These are phyloP conservation scores for Hypoxylon subgilvum DNA, from an alignment of 495 filamentous ascomycete genomes.

Conservation along the genomic window DNA sequence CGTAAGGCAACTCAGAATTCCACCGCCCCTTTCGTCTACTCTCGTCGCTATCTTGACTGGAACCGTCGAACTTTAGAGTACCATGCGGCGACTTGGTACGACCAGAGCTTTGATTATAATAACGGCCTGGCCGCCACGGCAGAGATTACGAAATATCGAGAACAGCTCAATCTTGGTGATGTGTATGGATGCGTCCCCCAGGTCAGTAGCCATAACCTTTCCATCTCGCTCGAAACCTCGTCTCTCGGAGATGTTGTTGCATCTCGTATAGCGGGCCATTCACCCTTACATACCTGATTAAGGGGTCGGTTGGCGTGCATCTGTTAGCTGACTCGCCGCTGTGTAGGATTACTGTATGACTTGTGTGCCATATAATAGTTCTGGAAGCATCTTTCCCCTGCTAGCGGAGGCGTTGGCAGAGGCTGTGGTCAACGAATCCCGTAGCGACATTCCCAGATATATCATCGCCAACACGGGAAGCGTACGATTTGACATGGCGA, in stretches of 20 bases:
- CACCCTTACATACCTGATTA: no score
- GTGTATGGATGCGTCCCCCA: constrained; percentile 74
- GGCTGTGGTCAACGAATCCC: constrained; percentile 56
- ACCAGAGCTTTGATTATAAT: constrained; percentile 68
- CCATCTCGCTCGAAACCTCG: no score
- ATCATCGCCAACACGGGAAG: constrained; percentile 79
- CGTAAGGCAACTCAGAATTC: constrained; percentile 44
- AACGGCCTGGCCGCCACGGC: constrained; percentile 69
- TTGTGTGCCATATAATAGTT: constrained; percentile 64
- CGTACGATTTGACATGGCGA: constrained; percentile 85
- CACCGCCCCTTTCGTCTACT: constrained; percentile 55
- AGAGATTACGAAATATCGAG: constrained; percentile 67
- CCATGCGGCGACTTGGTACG: constrained; percentile 66
- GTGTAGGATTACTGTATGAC: constrained; percentile 65
- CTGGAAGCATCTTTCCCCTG: constrained; percentile 71
- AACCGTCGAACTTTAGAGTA: constrained; percentile 79
- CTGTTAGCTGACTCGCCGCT: neutral
- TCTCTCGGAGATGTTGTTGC: no score
- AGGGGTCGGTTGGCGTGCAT: no score
- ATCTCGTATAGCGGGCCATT: no score
- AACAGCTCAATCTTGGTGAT: constrained; percentile 65
- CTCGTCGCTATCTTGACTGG: constrained; percentile 82
- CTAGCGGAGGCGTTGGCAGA: constrained; percentile 65
- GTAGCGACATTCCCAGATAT: constrained; percentile 59
- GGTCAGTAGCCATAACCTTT: constrained; percentile 20